Base-by-base conservation (phyloP, 805 yeast species). In the Wickerhamiella australiensis region DNA sequence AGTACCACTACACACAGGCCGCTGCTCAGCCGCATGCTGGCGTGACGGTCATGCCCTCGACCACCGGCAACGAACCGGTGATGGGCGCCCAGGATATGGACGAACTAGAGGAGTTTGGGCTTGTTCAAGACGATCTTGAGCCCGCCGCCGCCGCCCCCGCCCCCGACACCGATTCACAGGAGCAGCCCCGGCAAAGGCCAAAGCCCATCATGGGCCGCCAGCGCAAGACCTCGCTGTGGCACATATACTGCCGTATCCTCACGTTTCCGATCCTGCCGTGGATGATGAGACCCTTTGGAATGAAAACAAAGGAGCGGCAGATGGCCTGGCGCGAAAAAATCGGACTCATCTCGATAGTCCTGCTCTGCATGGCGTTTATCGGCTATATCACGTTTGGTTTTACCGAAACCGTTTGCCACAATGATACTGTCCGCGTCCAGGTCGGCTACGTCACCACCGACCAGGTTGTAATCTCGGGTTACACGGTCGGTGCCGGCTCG, bases 251-350 rank as follows among this genome's bases (percentile, higher is more conserved):
- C 63, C 77, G 78, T 56, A 57, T 75, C 7, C 68, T 92, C 31
- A 88, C 98, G 0, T 86, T 86, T 64, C 90, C 96, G 92, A 94
- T 94, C 2, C 95, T 96, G 1, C 76, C 82, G 2, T 80, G 87
- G 0, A 54, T 86, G 29, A 66, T 87, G 58, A 68, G 68, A 41
- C 64, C 84, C 41, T 82, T 78, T 65, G 97, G 97, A 2, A 74
- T 90, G 74, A 74, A 75, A 29, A 78, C 82, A 18, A 77, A 78
- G 56, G 88, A 80, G 41, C 77, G 95, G 52, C 96, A 88, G 62
- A 78, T 79, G 71, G 97, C 97, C 0, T 92, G 98, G 98, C 76
- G 98, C 61, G 98, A 92, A 61, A 90, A 90, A 61, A 82, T 88
- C 49, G 97, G 86, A 1, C 71, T 92, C 41, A 71, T 90, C 41